Percentiles rank a stretch among this genome's conserved stretches.
phyloP scores from a whole-genome alignment of 1,284 basidiomycete species.

The Mycena sp. region DNA sequence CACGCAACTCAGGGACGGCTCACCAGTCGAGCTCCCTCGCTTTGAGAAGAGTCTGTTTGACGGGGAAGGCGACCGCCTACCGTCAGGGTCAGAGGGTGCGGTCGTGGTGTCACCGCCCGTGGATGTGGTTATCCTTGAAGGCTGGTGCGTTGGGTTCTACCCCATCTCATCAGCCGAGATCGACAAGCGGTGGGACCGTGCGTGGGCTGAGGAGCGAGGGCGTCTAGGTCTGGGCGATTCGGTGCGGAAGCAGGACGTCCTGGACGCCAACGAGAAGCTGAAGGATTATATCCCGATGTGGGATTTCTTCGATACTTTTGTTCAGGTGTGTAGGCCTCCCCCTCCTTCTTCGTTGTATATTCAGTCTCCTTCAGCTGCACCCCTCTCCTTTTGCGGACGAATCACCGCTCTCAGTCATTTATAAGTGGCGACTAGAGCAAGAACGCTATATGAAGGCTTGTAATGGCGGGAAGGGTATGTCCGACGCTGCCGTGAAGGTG shows the following conservation, averaged over 20 bases:
- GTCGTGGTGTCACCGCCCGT: slow-evolving; percentile 58
- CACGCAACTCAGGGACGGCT: slow-evolving; percentile 56
- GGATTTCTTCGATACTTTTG: slow-evolving; percentile 70
- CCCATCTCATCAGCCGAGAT: slow-evolving; percentile 62
- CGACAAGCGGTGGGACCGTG: slow-evolving; percentile 48
- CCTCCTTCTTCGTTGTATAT: neutral
- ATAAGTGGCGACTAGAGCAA: slow-evolving; percentile 87
- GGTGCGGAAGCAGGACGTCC: slow-evolving; percentile 48
- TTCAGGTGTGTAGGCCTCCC: slow-evolving; percentile 63
- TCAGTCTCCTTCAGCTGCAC: slow-evolving; percentile 51
- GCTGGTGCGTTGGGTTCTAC: slow-evolving; percentile 84
- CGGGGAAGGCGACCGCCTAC: slow-evolving; percentile 86
- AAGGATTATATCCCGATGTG: slow-evolving; percentile 72
- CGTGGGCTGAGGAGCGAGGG: slow-evolving; percentile 50
- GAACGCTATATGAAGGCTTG: slow-evolving; percentile 86
- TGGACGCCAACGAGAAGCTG: slow-evolving; percentile 70
- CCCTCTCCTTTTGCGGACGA: slow-evolving; percentile 51
- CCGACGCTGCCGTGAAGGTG: slow-evolving; percentile 78
- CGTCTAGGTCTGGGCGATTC: slow-evolving; percentile 45
- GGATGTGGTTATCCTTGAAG: slow-evolving; percentile 91
- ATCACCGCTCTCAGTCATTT: slow-evolving; percentile 63
- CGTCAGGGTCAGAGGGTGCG: slow-evolving; percentile 49
- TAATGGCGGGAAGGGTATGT: slow-evolving; percentile 90
- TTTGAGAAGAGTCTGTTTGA: slow-evolving; percentile 88
- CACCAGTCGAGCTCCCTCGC: slow-evolving; percentile 69